phyloP scores from a whole-genome alignment of 2,329 filamentous ascomycete species.

The Sclerotiophoma versabilis region DNA sequence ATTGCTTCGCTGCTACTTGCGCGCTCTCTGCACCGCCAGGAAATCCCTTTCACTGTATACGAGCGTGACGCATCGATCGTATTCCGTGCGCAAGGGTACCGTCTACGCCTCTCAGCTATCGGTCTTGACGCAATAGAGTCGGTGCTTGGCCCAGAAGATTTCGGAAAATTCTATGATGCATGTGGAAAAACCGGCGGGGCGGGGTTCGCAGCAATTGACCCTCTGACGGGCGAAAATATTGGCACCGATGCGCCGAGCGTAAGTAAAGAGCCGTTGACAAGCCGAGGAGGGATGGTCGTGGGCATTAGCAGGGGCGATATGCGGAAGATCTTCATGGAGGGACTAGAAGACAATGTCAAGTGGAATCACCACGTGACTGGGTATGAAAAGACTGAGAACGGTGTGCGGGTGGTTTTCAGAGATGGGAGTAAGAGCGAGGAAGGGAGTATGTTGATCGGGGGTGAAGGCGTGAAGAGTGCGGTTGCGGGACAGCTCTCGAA shows the following conservation, averaged over 20 bases:
- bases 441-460: slow-evolving; percentile 66
- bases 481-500: slow-evolving; percentile 66
- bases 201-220: slow-evolving; percentile 61
- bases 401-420: slow-evolving; percentile 65
- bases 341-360: slow-evolving; percentile 62
- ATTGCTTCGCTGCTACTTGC: slow-evolving; percentile 44
- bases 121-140: slow-evolving; percentile 68
- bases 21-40: slow-evolving; percentile 35
- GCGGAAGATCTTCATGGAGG: slow-evolving; percentile 64
- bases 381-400: slow-evolving; percentile 63
- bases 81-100: slow-evolving; percentile 69
- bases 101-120: slow-evolving; percentile 63
- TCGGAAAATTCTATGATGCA: slow-evolving; percentile 63
- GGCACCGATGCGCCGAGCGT: slow-evolving; percentile 24
- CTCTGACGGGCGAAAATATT: slow-evolving; percentile 59
- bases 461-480: slow-evolving; percentile 68
- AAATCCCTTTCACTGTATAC: slow-evolving; percentile 45
- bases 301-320: slow-evolving; percentile 70
- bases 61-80: slow-evolving; percentile 56
- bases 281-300: slow-evolving; percentile 65
- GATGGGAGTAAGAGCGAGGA: slow-evolving; percentile 67
- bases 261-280: slow-evolving; percentile 49
- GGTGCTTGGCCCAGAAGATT: slow-evolving; percentile 59
- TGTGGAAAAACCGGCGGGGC: slow-evolving; percentile 67
- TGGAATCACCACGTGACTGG: slow-evolving; percentile 65